Evolutionary conservation across 768 basidiomycete species (phyloP).

Genomic region (Tylopilus intermedius): DNA sequence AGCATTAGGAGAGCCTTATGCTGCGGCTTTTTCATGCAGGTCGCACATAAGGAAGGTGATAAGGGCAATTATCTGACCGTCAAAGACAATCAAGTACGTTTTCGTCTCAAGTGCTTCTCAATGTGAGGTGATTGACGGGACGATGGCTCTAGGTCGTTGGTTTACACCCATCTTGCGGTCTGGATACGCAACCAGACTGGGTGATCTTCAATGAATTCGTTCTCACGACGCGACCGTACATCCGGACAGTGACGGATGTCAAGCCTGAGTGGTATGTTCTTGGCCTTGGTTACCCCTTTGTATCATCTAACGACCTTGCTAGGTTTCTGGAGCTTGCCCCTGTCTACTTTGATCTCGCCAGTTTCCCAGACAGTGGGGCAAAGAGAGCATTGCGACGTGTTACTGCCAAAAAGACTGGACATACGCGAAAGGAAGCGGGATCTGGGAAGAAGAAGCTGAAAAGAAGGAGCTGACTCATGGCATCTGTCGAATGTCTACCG

Average conservation of each 20-base stretch:
- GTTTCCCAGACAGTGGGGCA: conserved; percentile 67
- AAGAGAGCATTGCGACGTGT: conserved; percentile 59
- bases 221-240: conserved; percentile 80
- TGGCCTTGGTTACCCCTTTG: neutral
- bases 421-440: neutral
- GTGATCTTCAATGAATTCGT: conserved; percentile 94
- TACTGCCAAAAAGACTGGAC: conserved; percentile 40
- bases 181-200: conserved; percentile 88
- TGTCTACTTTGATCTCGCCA: conserved; percentile 62
- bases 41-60: conserved; percentile 91
- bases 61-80: conserved; percentile 85
- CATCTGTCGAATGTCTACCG: too few relatives aligned
- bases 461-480: neutral
- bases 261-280: conserved; percentile 73
- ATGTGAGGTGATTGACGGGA: neutral
- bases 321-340: conserved; percentile 63
- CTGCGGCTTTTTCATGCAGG: conserved; percentile 97
- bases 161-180: conserved; percentile 77
- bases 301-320: neutral
- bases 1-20: conserved; percentile 81
- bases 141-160: conserved; percentile 12
- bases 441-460: conserved; percentile 13
- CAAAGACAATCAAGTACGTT: conserved; percentile 85
- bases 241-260: conserved; percentile 87
- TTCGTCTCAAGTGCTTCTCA: too few relatives aligned